Evolutionary conservation across 768 basidiomycete genomes (phyloP), one percentile per base, ranked within the genome.

Genomic region (Kwoniella sp.): DNA sequence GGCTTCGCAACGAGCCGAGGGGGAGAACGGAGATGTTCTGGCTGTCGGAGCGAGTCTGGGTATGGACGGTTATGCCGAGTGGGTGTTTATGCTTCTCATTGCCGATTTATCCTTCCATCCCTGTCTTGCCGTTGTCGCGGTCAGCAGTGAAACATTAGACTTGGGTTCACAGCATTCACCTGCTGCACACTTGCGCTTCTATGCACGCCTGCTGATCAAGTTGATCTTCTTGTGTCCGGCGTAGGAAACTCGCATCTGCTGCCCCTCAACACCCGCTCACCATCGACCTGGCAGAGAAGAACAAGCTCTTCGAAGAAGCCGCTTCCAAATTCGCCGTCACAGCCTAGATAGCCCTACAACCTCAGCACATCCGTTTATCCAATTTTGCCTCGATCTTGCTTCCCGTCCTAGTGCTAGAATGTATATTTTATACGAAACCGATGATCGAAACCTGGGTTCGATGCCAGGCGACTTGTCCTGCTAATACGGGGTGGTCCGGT

Each of bases 281-380:
- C 13, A 29, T 71, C 25, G 81, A 82, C 59, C 58, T 82, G 17
- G 70, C 67, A 11, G 76, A 73, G 28, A 82, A 82, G 68, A 70
- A 73, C 17, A 38, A 56, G 20, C 67, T 75, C 20, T 83, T 83
- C 61, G 82, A 83, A 55, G 81, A 79, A 37, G 82, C 82, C 1
- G 81, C 82, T 23, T 70, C 73, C 29, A 82, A 80, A 66, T 82
- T 80, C 51, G 66, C 67, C 7, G 66, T 81, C 26, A 51, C 77
- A 9, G 73, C 75, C 45, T 77, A 70, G 25, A 45, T 13, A 20
- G 9, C 29, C 31, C 13, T 45, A 17, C 41, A 7, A 45, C 15
- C 41, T 17, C 34, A 5, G 13, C 13, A 34, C 34, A 34, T 34
- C 5, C 34, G 13, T 34, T 13, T 13, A 13, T 34, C 13, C 13